Percentiles rank a stretch among this genome's conserved stretches.
Conservation (phyloP, 2,329 filamentous ascomycete species). For the Alternaria rosae region DNA sequence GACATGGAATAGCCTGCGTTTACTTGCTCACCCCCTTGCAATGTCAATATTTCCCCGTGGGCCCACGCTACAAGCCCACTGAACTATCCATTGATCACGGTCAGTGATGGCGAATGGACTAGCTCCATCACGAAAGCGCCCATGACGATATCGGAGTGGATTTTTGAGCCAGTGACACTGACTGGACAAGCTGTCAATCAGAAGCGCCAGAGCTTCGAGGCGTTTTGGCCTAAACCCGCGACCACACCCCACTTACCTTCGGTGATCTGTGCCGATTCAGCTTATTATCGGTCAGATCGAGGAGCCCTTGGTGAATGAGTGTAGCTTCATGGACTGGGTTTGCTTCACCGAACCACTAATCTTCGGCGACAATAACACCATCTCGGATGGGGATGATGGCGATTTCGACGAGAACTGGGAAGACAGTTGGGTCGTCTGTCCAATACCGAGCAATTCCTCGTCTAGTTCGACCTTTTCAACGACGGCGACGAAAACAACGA, state of each 20-base stretch:
- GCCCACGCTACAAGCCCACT: neutral
- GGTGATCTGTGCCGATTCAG: neutral
- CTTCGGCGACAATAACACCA: neutral
- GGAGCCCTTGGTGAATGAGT: neutral
- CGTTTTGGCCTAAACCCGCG: neutral
- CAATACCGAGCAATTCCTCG: neutral
- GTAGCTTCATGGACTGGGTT: neutral
- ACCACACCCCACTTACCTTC: neutral
- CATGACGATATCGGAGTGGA: neutral
- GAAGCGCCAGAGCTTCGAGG: neutral
- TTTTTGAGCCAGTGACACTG: neutral
- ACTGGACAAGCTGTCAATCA: neutral
- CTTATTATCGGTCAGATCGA: neutral
- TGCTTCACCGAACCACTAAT: neutral
- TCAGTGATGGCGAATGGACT: neutral
- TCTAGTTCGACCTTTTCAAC: neutral
- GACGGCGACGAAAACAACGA: neutral
- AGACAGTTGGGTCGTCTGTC: neutral
- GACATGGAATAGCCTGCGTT: neutral
- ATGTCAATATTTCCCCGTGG: neutral
- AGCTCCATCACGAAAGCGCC: constrained; percentile 1
- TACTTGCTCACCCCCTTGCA: neutral
- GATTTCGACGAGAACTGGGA: neutral
- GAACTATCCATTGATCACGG: neutral
- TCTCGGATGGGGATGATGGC: neutral